Evolutionary conservation across 2,329 filamentous ascomycete species (phyloP).

Genomic region (Daldinia sp.): DNA sequence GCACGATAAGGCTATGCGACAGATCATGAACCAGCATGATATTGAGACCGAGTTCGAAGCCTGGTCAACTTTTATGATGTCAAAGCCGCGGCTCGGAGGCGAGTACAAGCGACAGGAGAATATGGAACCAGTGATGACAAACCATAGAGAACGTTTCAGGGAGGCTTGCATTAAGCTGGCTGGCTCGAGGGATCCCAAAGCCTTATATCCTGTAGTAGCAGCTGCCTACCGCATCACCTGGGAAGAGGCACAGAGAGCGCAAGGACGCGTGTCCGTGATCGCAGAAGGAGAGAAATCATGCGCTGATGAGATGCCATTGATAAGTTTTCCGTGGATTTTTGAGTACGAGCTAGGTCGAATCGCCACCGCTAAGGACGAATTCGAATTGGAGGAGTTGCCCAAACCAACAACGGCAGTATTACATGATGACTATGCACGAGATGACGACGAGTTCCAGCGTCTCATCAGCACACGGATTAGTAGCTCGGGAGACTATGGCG

Average conservation of each 20-base stretch:
- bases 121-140: constrained; percentile 74
- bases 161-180: constrained; percentile 74
- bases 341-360: constrained; percentile 77
- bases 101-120: constrained; percentile 92
- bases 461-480: constrained; percentile 39
- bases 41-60: constrained; percentile 92
- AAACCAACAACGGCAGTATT: constrained; percentile 20
- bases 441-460: constrained; percentile 41
- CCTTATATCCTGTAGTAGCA: constrained; percentile 78
- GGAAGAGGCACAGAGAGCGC: constrained; percentile 72
- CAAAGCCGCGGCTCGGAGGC: constrained; percentile 75
- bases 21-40: constrained; percentile 86
- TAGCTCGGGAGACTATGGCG: constrained; percentile 7
- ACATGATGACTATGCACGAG: constrained; percentile 22
- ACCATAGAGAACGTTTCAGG: constrained; percentile 77
- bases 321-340: constrained; percentile 96
- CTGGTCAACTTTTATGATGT: constrained; percentile 86
- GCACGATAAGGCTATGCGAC: constrained; percentile 81
- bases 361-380: constrained; percentile 62
- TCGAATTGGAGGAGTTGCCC: constrained; percentile 42
- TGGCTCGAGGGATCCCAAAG: constrained; percentile 67
- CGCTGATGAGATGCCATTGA: constrained; percentile 76
- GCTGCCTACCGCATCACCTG: constrained; percentile 91
- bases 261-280: constrained; percentile 58
- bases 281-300: constrained; percentile 55